Evolutionary conservation across 1,284 basidiomycete species (phyloP).

Genomic region (Cryptococcus jaspeensis): DNA sequence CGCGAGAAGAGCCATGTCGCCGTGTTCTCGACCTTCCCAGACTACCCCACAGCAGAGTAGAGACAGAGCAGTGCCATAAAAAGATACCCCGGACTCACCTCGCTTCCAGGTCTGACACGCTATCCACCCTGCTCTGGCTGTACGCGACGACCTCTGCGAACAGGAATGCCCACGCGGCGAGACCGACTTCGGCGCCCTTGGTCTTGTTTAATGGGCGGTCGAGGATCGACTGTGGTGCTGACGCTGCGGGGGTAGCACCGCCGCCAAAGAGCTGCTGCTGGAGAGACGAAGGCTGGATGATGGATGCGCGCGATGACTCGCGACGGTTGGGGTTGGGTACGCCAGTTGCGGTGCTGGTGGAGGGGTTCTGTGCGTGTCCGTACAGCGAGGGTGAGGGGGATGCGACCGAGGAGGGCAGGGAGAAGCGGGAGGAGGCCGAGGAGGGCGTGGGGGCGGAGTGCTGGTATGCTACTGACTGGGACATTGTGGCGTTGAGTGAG

Average conservation of each 20-base stretch:
- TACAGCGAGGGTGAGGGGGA: constrained; percentile 18
- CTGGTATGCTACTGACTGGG: constrained; percentile 10
- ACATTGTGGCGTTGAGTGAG: constrained; percentile 3
- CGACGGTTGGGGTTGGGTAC: constrained; percentile 10
- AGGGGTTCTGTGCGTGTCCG: constrained; percentile 13
- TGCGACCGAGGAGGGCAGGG: constrained; percentile 16
- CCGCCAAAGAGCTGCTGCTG: constrained; percentile 30
- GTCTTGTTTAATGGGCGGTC: constrained; percentile 83
- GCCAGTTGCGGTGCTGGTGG: constrained; percentile 12
- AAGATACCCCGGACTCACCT: constrained; percentile 52
- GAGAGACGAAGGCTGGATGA: constrained; percentile 19
- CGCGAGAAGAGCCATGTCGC: background rate
- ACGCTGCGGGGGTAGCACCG: background rate
- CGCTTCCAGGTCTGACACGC: constrained; percentile 91
- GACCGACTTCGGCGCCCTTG: constrained; percentile 72
- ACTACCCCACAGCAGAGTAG: background rate
- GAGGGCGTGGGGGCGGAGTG: background rate
- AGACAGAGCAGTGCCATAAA: background rate
- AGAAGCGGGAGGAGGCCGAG: constrained; percentile 15
- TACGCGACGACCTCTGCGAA: constrained; percentile 92
- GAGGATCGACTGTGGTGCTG: constrained; percentile 56
- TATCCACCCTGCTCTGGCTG: constrained; percentile 88
- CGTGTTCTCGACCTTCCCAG: background rate
- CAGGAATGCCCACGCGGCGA: constrained; percentile 79
- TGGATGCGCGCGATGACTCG: constrained; percentile 9